Percentiles rank a stretch among this genome's conserved stretches.
Evolutionary conservation across 2,329 filamentous ascomycete genomes (phyloP).

Genomic region (Thielaviopsis musarum): DNA sequence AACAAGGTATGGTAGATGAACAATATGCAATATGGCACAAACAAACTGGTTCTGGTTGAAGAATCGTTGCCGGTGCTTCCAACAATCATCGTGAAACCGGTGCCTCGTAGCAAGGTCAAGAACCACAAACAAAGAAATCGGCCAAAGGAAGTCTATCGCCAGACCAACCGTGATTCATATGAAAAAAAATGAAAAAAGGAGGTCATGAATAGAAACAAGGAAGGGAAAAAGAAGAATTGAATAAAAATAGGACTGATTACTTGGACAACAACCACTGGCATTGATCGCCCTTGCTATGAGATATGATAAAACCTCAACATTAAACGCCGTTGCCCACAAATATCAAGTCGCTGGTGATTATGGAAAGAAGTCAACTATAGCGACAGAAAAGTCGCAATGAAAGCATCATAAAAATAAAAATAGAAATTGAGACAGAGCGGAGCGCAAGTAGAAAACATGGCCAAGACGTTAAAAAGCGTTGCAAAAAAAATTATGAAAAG

Average conservation of each 20-base stretch:
- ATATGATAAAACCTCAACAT: background rate
- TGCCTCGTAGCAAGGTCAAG: too few species aligned
- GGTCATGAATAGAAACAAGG: background rate
- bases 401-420: background rate
- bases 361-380: background rate
- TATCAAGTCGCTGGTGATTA: background rate
- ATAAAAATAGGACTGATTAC: background rate
- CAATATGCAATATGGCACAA: background rate
- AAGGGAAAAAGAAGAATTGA: background rate
- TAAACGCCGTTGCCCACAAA: conserved; percentile 1
- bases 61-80: background rate
- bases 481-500: background rate
- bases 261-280: background rate
- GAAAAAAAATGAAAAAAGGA: background rate
- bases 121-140: too few species aligned
- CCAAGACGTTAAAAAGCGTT: background rate
- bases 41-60: background rate
- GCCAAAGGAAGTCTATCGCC: background rate
- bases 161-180: background rate
- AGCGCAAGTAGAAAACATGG: background rate
- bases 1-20: background rate
- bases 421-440: background rate
- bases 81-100: background rate
- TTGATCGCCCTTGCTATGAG: background rate
- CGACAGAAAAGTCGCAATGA: background rate